Base-by-base conservation (phyloP, 768 basidiomycete species). In the Coprinopsis cinerea region DNA sequence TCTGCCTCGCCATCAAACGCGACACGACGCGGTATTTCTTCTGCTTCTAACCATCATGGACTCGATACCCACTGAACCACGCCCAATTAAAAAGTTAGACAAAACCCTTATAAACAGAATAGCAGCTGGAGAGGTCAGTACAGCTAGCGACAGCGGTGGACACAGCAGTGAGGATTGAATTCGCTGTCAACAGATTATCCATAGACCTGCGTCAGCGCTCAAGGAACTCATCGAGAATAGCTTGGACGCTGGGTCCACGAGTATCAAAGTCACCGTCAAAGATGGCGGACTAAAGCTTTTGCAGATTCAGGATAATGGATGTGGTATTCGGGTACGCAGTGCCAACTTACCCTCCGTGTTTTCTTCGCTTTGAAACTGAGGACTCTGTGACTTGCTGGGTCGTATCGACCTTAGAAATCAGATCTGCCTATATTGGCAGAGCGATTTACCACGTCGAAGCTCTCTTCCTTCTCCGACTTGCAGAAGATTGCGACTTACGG, bases 271-370 rank as follows among this genome's bases (percentile, higher is more conserved):
- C 46, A 89, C 83, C 0, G 76, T 94, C 57, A 97, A 96, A 66
- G 95, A 99, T 55, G 96, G 95, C 1, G 96, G 96, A 2, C 71
- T 97, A 72, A 98, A 95, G 63, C 70, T 94, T 14, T 76, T 98
- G 30, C 92, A 96, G 67, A 94, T 98, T 46, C 89, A 93, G 59
- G 96, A 99, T 61, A 96, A 99, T 62, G 95, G 96, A 0, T 89
- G 82, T 66, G 96, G 95, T 2, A 97, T 98, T 59, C 79, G 87
- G 41, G 93, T 92, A 59, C 61, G 84, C 69, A 25, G 24, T 18
- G n/a, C n/a, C n/a, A n/a, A n/a, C n/a, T n/a, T n/a, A n/a, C n/a
- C n/a, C n/a, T n/a, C n/a, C n/a, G n/a, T n/a, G n/a, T n/a, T n/a
- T n/a, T n/a, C n/a, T n/a, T n/a, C n/a, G n/a, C n/a, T n/a, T n/a